A percentile compares a stretch with the other conserved stretches of the same genome.
phyloP scores from a whole-genome alignment of 768 basidiomycete genomes.

The Leccinum fibrillosum region DNA sequence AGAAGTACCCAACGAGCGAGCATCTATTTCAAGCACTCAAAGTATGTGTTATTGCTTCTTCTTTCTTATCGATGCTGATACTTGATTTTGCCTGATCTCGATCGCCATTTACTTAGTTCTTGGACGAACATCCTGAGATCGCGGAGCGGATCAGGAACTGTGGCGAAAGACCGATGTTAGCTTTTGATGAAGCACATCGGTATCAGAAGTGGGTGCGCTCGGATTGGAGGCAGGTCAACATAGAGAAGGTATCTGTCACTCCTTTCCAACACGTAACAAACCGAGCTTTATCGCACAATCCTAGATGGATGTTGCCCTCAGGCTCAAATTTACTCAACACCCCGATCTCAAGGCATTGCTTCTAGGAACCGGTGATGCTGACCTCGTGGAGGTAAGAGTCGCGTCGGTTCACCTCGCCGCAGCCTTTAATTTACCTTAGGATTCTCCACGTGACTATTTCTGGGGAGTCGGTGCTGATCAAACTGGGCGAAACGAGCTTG shows the following conservation, averaged over 20 bases:
- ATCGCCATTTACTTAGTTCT: slow-evolving; percentile 42
- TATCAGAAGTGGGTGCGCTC: slow-evolving; percentile 57
- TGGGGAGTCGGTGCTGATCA: slow-evolving; percentile 73
- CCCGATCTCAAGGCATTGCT: slow-evolving; percentile 54
- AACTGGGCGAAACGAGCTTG: slow-evolving; percentile 69
- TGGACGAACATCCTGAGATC: slow-evolving; percentile 54
- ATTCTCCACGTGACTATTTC: slow-evolving; percentile 74
- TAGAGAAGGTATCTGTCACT: slow-evolving; percentile 47
- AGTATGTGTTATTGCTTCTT: slow-evolving; percentile 29
- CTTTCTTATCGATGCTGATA: background rate
- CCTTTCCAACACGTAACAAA: background rate
- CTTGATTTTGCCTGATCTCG: background rate
- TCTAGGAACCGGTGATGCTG: slow-evolving; percentile 61
- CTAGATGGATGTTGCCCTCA: slow-evolving; percentile 65
- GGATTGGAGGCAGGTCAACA: slow-evolving; percentile 69
- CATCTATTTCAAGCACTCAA: slow-evolving; percentile 78
- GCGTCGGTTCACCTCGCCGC: background rate
- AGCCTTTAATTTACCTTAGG: slow-evolving; percentile 33
- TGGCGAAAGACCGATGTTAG: slow-evolving; percentile 58
- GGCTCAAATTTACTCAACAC: slow-evolving; percentile 73
- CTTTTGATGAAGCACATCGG: slow-evolving; percentile 65
- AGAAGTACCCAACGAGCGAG: slow-evolving; percentile 70
- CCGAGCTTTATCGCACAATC: background rate
- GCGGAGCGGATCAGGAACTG: slow-evolving; percentile 69
- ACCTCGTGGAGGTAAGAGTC: slow-evolving; percentile 60